Evolutionary conservation across 805 yeast genomes (phyloP), one percentile per base, ranked within the genome.

Genomic region (Dipodascopsis tothii): DNA sequence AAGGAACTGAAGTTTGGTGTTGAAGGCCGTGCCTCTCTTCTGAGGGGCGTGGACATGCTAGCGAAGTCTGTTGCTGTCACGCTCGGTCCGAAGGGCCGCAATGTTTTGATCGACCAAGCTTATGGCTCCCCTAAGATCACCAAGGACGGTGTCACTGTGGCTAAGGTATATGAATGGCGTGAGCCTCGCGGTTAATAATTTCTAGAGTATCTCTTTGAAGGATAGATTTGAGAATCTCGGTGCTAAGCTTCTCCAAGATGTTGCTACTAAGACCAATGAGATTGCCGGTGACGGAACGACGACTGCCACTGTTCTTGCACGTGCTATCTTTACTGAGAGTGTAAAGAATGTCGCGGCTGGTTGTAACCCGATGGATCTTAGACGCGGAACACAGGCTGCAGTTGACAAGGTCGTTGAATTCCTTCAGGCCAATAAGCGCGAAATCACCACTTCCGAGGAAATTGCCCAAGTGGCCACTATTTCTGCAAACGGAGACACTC

Each of bases 211-310:
- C 59, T 75, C 77, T 34, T 71, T 92, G 56, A 71, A 81, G 64
- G 94, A 92, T 72, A 85, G 81, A 67, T 90, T 88, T 60, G 97
- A 90, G 72, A 90, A 90, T 69, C 73, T 92, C 73, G 98, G 98
- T 48, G 96, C 96, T 45, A 49, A 48, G 71, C 74, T 90, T 55
- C 71, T 90, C 60, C 96, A 88, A 70, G 97, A 92, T 64, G 96
- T 92, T 48, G 96, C 97, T 35, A 80, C 94, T 57, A 90, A 84
- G 77, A 88, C 98, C 60, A 92, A 92, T 67, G 96, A 90, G 68
- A 76, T 83, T 58, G 96, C 97, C 50, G 98, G 98, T 70, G 98
- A 90, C 61, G 98, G 98, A 68, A 90, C 98, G 54, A 90, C 98
- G 32, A 82, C 95, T 36, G 96, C 97, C 57, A 92, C 97, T 39